Conservation (phyloP, 495 filamentous ascomycete species). For the Gamarada debralockiae region DNA sequence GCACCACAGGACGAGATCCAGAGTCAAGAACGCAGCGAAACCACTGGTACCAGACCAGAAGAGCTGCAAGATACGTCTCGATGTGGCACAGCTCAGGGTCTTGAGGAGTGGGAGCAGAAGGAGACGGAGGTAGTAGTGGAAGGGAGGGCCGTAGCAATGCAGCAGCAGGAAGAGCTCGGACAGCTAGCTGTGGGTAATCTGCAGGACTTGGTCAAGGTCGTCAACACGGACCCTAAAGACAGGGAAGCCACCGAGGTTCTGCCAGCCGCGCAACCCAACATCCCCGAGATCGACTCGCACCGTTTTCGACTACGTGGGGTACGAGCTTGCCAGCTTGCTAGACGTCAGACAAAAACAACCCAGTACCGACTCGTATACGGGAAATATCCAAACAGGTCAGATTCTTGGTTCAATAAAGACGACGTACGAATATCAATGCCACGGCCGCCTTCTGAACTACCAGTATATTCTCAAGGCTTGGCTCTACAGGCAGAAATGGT, state of each 20-base stretch:
- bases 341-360: constrained; percentile 5
- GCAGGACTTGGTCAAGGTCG: too few relatives aligned
- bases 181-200: too few relatives aligned
- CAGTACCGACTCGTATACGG: constrained; percentile 6
- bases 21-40: too few relatives aligned
- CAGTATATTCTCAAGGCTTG: constrained; percentile 2
- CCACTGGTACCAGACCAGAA: too few relatives aligned
- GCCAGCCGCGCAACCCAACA: too few relatives aligned
- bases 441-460: too few relatives aligned
- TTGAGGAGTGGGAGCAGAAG: constrained; percentile 1
- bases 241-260: too few relatives aligned
- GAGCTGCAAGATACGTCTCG: too few relatives aligned
- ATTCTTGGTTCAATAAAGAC: constrained; percentile 10
- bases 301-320: too few relatives aligned
- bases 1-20: too few relatives aligned
- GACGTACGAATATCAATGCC: constrained; percentile 3
- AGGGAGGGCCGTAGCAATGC: background rate
- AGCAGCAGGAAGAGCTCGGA: background rate
- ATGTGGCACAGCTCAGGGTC: background rate
- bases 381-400: constrained; percentile 8
- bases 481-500: constrained; percentile 3
- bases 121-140: constrained; percentile 1
- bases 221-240: too few relatives aligned
- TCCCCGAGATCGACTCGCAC: too few relatives aligned
- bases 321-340: background rate